phyloP scores from a whole-genome alignment of 2,329 filamentous ascomycete genomes.

The Microdochium bolleyi region DNA sequence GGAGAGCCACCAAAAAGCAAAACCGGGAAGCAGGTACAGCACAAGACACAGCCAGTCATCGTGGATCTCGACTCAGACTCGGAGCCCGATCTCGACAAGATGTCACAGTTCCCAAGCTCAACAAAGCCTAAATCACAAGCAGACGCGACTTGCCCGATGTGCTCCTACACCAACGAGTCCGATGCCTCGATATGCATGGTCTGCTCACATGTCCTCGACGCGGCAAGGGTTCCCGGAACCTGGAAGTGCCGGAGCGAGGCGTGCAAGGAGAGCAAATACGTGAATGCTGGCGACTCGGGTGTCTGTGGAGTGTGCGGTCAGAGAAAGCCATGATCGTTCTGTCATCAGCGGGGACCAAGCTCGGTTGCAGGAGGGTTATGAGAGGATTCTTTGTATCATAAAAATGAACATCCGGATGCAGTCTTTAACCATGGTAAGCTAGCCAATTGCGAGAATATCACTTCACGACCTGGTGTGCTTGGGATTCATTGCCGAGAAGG shows the following conservation, averaged over 20 bases:
- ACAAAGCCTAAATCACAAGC: not conserved
- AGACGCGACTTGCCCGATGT: conserved; percentile 44
- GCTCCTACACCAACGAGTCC: conserved; percentile 56
- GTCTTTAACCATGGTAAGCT: no score
- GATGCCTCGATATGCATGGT: conserved; percentile 52
- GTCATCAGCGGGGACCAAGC: no score
- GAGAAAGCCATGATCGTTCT: conserved; percentile 13
- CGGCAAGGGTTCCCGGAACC: conserved; percentile 39
- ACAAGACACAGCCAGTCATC: conserved; percentile 1
- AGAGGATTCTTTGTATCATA: no score
- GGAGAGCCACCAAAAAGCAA: not conserved
- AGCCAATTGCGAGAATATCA: no score
- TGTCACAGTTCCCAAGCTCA: not conserved
- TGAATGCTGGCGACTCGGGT: conserved; percentile 63
- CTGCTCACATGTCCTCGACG: conserved; percentile 63
- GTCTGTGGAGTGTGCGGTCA: conserved; percentile 63
- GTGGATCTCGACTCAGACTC: conserved; percentile 10
- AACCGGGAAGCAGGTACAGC: not conserved
- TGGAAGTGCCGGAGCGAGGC: conserved; percentile 54
- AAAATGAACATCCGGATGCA: no score
- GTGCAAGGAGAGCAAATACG: conserved; percentile 51
- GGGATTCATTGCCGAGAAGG: conserved; percentile 2
- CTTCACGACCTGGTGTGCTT: conserved; percentile 3
- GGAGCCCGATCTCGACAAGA: conserved; percentile 1
- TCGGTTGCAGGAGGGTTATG: no score